Evolutionary conservation across 2,329 filamentous ascomycete genomes (phyloP).

Genomic region (Peltaster fructicola): DNA sequence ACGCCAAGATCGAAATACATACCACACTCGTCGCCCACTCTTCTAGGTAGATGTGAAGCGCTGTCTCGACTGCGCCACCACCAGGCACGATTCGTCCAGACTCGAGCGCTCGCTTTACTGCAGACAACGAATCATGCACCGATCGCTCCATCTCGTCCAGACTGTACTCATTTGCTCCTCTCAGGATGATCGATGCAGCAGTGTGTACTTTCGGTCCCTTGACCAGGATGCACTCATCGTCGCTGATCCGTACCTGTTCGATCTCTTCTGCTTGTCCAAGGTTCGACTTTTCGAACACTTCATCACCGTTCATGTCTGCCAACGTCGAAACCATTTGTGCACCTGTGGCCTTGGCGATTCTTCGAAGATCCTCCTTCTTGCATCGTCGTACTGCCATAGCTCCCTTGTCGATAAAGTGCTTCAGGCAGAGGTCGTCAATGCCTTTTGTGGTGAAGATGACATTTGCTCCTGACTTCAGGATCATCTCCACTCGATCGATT

Average conservation of each 20-base stretch:
- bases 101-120: slow-evolving; percentile 92
- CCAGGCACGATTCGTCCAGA: slow-evolving; percentile 93
- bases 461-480: slow-evolving; percentile 91
- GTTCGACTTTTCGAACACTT: slow-evolving; percentile 82
- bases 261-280: slow-evolving; percentile 90
- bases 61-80: slow-evolving; percentile 94
- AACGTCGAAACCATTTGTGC: slow-evolving; percentile 84
- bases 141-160: slow-evolving; percentile 99
- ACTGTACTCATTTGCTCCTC: slow-evolving; percentile 87
- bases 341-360: slow-evolving; percentile 90
- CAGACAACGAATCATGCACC: slow-evolving; percentile 88
- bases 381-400: slow-evolving; percentile 91
- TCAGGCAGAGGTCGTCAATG: slow-evolving; percentile 89
- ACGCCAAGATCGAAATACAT: slow-evolving; percentile 9
- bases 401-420: slow-evolving; percentile 84
- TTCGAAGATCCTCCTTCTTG: slow-evolving; percentile 94
- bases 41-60: slow-evolving; percentile 95
- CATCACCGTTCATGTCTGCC: slow-evolving; percentile 92
- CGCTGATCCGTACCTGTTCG: slow-evolving; percentile 93
- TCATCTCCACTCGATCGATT: slow-evolving; percentile 88
- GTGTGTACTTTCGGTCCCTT: slow-evolving; percentile 91
- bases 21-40: slow-evolving; percentile 94
- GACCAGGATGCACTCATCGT: slow-evolving; percentile 94
- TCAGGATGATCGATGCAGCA: slow-evolving; percentile 87
- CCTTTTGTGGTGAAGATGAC: slow-evolving; percentile 95